phyloP scores from a whole-genome alignment of 2,329 filamentous ascomycete genomes.

The Aspergillus sp. region DNA sequence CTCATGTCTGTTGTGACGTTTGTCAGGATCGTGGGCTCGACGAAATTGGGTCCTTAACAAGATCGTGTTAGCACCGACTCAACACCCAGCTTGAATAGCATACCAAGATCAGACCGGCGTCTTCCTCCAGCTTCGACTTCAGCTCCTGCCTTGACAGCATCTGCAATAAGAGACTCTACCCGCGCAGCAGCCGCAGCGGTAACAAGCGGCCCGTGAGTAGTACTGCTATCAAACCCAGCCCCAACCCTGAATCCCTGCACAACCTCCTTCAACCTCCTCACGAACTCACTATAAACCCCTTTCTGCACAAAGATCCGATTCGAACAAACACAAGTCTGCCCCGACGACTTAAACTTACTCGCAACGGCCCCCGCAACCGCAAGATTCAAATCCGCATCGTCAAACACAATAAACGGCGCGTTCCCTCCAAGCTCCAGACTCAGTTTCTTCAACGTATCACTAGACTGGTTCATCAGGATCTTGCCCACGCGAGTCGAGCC shows the following conservation, averaged over 20 bases:
- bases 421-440: conserved; percentile 91
- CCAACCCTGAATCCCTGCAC: conserved; percentile 12
- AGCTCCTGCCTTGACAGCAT: neutral
- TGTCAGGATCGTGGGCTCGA: conserved; percentile 79
- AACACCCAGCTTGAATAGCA: neutral
- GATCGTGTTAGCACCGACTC: conserved; percentile 33
- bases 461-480: conserved; percentile 83
- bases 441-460: conserved; percentile 74
- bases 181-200: neutral
- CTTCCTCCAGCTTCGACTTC: neutral
- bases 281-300: conserved; percentile 51
- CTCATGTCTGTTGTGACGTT: conserved; percentile 80
- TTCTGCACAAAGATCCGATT: conserved; percentile 51
- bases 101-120: neutral
- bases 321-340: conserved; percentile 89
- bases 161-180: neutral
- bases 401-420: conserved; percentile 91
- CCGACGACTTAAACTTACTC: conserved; percentile 85
- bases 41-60: conserved; percentile 69
- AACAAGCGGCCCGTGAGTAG: neutral
- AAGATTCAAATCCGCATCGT: conserved; percentile 73
- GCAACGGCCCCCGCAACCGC: conserved; percentile 77
- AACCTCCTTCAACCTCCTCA: conserved; percentile 50
- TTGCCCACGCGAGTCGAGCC: conserved; percentile 65
- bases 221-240: neutral